Evolutionary conservation across 768 basidiomycete genomes (phyloP).

Genomic region (Phlebiopsis flavidoalba): DNA sequence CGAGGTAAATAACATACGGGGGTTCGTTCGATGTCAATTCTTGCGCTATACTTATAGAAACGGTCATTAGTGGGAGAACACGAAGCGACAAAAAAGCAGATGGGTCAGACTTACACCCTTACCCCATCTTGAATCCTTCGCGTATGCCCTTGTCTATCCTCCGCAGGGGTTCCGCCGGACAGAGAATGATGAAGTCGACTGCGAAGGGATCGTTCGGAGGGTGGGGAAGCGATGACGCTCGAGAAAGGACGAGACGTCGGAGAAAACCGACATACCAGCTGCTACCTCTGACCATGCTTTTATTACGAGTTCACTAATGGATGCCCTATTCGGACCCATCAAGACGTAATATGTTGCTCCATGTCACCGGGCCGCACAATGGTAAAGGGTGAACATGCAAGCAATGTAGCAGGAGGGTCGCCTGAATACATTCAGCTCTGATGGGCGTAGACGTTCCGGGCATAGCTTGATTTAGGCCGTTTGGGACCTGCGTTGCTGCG

Average conservation of each 20-base stretch:
- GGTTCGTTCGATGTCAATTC: slow-evolving; percentile 54
- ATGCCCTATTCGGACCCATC: neutral
- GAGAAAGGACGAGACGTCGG: slow-evolving; percentile 1
- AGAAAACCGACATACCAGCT: neutral
- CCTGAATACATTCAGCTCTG: too few relatives aligned
- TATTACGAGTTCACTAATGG: neutral
- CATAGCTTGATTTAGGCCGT: neutral
- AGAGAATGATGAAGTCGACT: too few relatives aligned
- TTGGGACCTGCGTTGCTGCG: too few relatives aligned
- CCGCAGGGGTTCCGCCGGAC: neutral
- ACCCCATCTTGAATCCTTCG: slow-evolving; percentile 15
- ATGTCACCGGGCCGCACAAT: neutral
- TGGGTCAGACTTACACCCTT: slow-evolving; percentile 20
- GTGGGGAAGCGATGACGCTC: slow-evolving; percentile 8
- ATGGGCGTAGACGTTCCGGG: neutral
- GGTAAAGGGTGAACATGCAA: neutral
- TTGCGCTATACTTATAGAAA: slow-evolving; percentile 45
- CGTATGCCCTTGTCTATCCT: neutral
- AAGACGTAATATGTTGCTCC: neutral
- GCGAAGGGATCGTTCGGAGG: neutral
- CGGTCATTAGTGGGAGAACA: neutral
- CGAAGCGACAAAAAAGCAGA: neutral
- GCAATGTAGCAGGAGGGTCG: neutral
- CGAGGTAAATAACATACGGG: slow-evolving; percentile 21
- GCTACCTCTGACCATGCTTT: neutral